Evolutionary conservation across 192 early-diverging fungal species (phyloP), one percentile per base, ranked within the genome.

Genomic region (Rhizoclosmatium globosum): DNA sequence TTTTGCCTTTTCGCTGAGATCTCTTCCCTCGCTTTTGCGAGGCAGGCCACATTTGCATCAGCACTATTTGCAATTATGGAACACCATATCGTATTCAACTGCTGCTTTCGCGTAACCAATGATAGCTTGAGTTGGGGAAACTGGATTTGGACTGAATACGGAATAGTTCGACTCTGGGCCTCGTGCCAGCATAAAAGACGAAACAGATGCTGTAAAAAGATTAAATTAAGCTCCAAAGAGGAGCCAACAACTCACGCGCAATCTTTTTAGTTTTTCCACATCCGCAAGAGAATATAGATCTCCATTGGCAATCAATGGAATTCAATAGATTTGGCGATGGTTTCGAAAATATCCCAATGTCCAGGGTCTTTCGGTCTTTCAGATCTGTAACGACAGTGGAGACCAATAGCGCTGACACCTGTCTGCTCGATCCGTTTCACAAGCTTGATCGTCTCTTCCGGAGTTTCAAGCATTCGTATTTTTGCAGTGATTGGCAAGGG

Each of bases 121-220:
- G 2, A 92, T 91, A 0, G 92, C 84, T 11, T 94, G 85, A 13
- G 84, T 68, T 9, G 84, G 81, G 0, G 92, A 82, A 3, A 74
- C 59, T 13, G 74, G 75, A 23, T 66, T 76, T 46, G 88, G 80
- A 9, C 92, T 79, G 82, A 99, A 99, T 3, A 96, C 86, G 48
- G 98, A 97, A 15, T 95, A 91, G 82, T 98, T 98, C 0, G 81
- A 86, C 67, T 92, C 85, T 4, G 97, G 95, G 4, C 91, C 95
- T 19, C 98, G 91, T 11, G 98, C 97, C 74, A 95, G 85, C 98
- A 99, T 99, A 56, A 94, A 93, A 1, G 91, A 91, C 0, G 86
- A 85, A 19, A 90, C 87, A 4, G 64, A 91, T 90, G 65, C 78
- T 84, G 9, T 78, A 79, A 85, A 73, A 0, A 88, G 84, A 61